phyloP scores from a whole-genome alignment of 2,329 filamentous ascomycete species.

The Arachnomyces sp. region DNA sequence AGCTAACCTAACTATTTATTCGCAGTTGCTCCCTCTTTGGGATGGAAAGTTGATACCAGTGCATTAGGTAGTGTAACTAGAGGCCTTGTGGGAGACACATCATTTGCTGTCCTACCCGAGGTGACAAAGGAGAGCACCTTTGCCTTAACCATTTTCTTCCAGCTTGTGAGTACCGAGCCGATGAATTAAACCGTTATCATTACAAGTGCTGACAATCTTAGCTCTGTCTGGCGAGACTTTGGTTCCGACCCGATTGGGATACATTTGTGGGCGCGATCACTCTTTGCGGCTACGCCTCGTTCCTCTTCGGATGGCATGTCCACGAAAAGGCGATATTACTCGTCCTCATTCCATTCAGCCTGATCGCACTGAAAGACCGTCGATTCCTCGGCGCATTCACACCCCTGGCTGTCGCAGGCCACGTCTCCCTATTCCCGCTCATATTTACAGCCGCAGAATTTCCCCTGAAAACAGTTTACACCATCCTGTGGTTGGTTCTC shows the following conservation, averaged over 20 bases:
- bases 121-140: slow-evolving; percentile 76
- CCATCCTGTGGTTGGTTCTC: slow-evolving; percentile 78
- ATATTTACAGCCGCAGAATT: slow-evolving; percentile 90
- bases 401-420: slow-evolving; percentile 82
- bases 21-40: slow-evolving; percentile 70
- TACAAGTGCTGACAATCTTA: slow-evolving; percentile 17
- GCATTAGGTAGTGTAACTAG: slow-evolving; percentile 85
- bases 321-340: slow-evolving; percentile 95
- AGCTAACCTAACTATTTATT: slow-evolving; percentile 5
- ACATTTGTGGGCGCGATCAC: slow-evolving; percentile 83
- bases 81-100: slow-evolving; percentile 84
- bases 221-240: slow-evolving; percentile 72
- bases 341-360: slow-evolving; percentile 88
- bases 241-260: slow-evolving; percentile 72
- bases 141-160: slow-evolving; percentile 70
- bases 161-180: slow-evolving; percentile 45
- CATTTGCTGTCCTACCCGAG: slow-evolving; percentile 87
- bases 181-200: not conserved
- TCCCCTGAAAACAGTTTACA: slow-evolving; percentile 88
- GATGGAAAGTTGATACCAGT: slow-evolving; percentile 61
- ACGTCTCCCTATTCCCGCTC: slow-evolving; percentile 90
- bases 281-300: slow-evolving; percentile 89
- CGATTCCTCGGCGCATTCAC: slow-evolving; percentile 87
- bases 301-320: slow-evolving; percentile 97
- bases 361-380: slow-evolving; percentile 82